Base-by-base conservation (phyloP, 495 filamentous ascomycete species). In the Xylaria telfairii region DNA sequence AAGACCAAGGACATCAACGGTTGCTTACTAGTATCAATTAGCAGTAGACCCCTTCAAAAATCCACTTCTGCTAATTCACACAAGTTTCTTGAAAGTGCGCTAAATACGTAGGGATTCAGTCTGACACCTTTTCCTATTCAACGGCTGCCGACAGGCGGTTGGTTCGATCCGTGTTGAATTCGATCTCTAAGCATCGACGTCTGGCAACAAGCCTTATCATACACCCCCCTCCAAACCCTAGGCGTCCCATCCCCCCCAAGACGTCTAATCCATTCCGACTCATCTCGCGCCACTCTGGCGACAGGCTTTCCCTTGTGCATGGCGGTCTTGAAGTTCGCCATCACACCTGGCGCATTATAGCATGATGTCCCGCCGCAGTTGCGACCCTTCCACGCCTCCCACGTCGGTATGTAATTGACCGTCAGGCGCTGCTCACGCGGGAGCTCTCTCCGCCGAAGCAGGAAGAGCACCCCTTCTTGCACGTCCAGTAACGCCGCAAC, bases 291-390 rank as follows among this genome's bases (percentile, higher is more conserved):
- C 9, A 67, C 61, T 1, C 21, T 19, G 1, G 71, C 71, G 0
- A 70, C 12, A 0, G 66, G 39, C 26, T 64, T 59, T 12, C 28
- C 37, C 13, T 5, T 4, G 10, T 3, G 3, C 0, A 44, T 34
- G 24, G 39, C 3, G 6, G 0, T 3, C 39, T 28, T 68, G 3
- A 61, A 0, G 15, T 46, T n/a, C 46, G 39, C 47, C 47, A 12
- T 0, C 6, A 15, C 13, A 13, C 41, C 44, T 17, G n/a, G 49
- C 7, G 9, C 54, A 30, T 65, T 47, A 41, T 53, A 76, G 39
- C 74, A 76, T 19, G 65, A 64, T 4, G 74, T 74, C 0, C 63
- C 71, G 32, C 71, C 74, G 41, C 74, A 76, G 46, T 76, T 73
- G 2, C 71, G 61, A 1, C n/a, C 2, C 66, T 70, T 73, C 74